Conservation (phyloP, 495 filamentous ascomycete species). For the Neurospora intermedia region DNA sequence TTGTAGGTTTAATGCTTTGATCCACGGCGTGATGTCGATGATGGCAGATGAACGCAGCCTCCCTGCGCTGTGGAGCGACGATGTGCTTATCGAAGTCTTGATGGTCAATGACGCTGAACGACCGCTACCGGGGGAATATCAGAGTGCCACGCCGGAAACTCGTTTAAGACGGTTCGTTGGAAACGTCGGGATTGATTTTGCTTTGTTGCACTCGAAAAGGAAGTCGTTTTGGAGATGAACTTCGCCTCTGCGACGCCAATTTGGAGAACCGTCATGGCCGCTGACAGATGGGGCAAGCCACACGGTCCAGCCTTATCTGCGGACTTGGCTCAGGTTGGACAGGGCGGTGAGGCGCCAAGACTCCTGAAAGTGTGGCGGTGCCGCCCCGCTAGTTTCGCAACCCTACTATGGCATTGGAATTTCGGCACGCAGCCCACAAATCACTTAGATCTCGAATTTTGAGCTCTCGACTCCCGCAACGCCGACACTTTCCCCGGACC, state of each 20-base stretch:
- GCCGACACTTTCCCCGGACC: conserved; percentile 26
- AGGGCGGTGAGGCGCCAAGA: not conserved
- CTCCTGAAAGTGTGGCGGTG: conserved; percentile 12
- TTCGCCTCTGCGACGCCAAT: not conserved
- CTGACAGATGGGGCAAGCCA: not conserved
- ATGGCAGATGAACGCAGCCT: not conserved
- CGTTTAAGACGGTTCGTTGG: not conserved
- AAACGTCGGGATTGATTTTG: not conserved
- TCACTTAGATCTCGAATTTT: conserved; percentile 26
- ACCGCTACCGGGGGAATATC: not conserved
- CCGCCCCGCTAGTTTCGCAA: conserved; percentile 19
- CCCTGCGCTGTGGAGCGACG: not conserved
- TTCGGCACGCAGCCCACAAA: conserved; percentile 26
- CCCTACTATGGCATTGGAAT: conserved; percentile 24
- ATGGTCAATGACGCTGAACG: not conserved
- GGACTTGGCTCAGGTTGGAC: not conserved
- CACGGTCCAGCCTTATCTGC: not conserved
- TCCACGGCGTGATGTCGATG: not conserved
- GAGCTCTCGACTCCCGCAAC: conserved; percentile 21
- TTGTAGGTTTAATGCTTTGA: not conserved
- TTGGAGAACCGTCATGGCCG: not conserved
- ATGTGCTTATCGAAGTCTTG: not conserved
- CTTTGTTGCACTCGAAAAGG: not conserved
- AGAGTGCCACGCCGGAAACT: not conserved
- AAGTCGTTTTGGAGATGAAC: not conserved